A percentile compares a stretch with the other conserved stretches of the same genome.
These are phyloP conservation scores for Prunella vulgaris DNA, from an alignment of 257 asterid genomes.

Conservation along the genomic window DNA sequence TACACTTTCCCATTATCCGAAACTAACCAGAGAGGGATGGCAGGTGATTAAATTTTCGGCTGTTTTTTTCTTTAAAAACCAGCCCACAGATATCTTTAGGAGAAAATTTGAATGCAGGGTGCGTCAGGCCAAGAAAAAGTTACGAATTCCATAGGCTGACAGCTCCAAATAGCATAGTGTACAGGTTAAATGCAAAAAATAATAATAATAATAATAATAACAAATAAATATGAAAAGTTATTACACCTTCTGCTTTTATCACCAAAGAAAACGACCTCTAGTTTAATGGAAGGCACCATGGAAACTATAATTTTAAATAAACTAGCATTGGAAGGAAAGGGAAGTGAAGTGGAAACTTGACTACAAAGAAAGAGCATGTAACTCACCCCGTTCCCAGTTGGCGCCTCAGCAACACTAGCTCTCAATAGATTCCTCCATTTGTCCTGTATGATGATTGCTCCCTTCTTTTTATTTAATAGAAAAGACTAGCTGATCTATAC, in stretches of 20 bases:
- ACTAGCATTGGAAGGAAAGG: not conserved
- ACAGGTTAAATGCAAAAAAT: not conserved
- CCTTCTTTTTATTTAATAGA: not conserved
- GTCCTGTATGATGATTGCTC: conserved; percentile 50
- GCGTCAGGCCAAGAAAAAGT: not conserved
- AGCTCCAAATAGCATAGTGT: not conserved
- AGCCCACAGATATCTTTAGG: not conserved
- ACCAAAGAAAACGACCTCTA: not conserved
- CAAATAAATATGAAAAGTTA: too few relatives aligned
- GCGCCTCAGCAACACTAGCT: conserved; percentile 77
- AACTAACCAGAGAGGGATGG: not conserved
- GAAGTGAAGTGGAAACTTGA: conserved; percentile 2
- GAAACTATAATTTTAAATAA: conserved; percentile 1
- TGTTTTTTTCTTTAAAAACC: not conserved
- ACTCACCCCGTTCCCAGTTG: conserved; percentile 76
- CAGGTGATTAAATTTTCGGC: not conserved
- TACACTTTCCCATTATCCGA: not conserved
- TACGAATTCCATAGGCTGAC: not conserved
- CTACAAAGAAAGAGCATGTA: not conserved
- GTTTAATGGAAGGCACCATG: too few relatives aligned
- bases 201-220: too few relatives aligned
- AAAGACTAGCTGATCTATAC: not conserved
- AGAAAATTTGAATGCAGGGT: not conserved
- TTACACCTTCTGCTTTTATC: not conserved
- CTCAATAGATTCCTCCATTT: conserved; percentile 96